Conservation (phyloP, 2,329 filamentous ascomycete genomes). For the Bipolaris victoriae region DNA sequence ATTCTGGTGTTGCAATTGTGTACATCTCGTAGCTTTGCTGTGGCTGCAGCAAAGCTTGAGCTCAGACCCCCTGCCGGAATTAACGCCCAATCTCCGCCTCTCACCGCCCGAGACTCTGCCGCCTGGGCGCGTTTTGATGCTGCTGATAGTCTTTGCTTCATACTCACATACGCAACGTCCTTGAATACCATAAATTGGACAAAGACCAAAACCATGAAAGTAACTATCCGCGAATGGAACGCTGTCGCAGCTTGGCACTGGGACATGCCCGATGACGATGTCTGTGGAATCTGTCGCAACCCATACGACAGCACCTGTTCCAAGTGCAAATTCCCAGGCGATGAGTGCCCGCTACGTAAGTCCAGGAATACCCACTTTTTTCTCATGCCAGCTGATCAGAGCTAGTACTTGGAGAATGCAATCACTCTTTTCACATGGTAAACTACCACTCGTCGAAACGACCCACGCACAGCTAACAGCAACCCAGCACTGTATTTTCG, state of each 20-base stretch:
- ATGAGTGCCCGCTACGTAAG: slow-evolving; percentile 90
- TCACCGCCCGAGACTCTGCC: slow-evolving; percentile 28
- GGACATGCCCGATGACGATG: slow-evolving; percentile 96
- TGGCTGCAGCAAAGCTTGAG: slow-evolving; percentile 14
- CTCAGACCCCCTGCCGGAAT: slow-evolving; percentile 14
- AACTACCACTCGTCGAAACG: neutral
- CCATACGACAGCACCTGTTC: slow-evolving; percentile 98
- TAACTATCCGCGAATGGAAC: slow-evolving; percentile 91
- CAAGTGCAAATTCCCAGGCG: slow-evolving; percentile 96
- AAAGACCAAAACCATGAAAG: slow-evolving; percentile 71
- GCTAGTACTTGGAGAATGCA: slow-evolving; percentile 91
- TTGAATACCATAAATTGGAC: slow-evolving; percentile 6
- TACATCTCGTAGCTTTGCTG: neutral
- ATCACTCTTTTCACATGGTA: slow-evolving; percentile 98
- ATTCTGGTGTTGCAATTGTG: neutral
- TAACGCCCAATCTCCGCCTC: slow-evolving; percentile 19
- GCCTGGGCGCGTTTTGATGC: slow-evolving; percentile 15
- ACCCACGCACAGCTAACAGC: slow-evolving; percentile 14
- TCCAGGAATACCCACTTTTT: slow-evolving; percentile 21
- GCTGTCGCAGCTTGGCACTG: slow-evolving; percentile 96
- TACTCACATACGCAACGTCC: slow-evolving; percentile 7
- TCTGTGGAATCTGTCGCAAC: slow-evolving; percentile 97
- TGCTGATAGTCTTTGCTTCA: slow-evolving; percentile 31
- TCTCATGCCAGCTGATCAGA: slow-evolving; percentile 10
- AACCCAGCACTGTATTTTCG: slow-evolving; percentile 84